Conservation (phyloP, 495 filamentous ascomycete genomes). For the Talaromyces borbonicus region DNA sequence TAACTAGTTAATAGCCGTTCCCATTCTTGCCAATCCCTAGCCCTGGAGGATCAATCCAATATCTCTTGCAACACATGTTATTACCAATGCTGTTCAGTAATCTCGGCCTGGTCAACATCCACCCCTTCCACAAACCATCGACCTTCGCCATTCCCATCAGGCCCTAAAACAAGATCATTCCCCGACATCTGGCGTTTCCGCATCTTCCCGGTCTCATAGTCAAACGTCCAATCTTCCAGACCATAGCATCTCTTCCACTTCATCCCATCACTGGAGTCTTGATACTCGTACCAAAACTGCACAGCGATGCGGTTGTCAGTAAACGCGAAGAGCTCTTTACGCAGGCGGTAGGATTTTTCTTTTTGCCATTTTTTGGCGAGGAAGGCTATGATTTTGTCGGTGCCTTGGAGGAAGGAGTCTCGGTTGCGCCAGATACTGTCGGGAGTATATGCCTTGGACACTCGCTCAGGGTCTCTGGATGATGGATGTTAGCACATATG, state of each 20-base stretch:
- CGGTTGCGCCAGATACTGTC: slow-evolving; percentile 81
- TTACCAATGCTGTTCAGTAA: slow-evolving; percentile 70
- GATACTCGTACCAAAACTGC: slow-evolving; percentile 90
- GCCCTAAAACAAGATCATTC: slow-evolving; percentile 65
- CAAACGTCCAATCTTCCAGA: slow-evolving; percentile 89
- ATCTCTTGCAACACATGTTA: neutral
- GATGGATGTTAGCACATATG: neutral
- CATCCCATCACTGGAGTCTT: slow-evolving; percentile 51
- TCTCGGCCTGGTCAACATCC: slow-evolving; percentile 63
- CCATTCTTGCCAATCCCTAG: no score
- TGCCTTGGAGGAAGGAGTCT: slow-evolving; percentile 58
- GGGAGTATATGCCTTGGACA: slow-evolving; percentile 65
- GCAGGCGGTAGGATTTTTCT: slow-evolving; percentile 64
- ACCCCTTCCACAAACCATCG: slow-evolving; percentile 55
- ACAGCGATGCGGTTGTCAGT: slow-evolving; percentile 55
- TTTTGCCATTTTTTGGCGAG: slow-evolving; percentile 67
- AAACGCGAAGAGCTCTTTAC: slow-evolving; percentile 79
- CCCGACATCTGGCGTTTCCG: slow-evolving; percentile 86
- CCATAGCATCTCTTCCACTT: slow-evolving; percentile 91
- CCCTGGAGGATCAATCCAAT: no score
- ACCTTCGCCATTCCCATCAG: slow-evolving; percentile 35
- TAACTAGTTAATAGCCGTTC: no score
- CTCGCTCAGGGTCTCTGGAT: slow-evolving; percentile 47
- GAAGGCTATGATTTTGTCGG: slow-evolving; percentile 59
- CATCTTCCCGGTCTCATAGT: slow-evolving; percentile 61